Conservation (phyloP, 176 grass and related monocot species). For the Pontederia paniculata region DNA sequence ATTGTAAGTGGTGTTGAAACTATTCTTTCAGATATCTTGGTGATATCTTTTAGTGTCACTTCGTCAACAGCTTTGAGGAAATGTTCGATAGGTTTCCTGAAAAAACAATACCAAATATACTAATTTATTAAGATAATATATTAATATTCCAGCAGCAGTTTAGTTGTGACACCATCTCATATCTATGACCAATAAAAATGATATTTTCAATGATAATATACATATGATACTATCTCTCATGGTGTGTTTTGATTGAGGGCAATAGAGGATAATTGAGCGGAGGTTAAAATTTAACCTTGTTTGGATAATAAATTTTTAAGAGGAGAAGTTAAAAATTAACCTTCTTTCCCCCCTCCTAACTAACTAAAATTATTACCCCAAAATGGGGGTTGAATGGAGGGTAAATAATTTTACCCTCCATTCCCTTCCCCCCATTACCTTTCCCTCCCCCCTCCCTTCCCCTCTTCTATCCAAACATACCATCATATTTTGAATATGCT, state of each 20-base stretch:
- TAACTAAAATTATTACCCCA: not conserved
- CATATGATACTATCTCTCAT: no score
- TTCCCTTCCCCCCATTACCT: not conserved
- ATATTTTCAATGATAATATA: no score
- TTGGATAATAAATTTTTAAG: not conserved
- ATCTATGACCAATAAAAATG: no score
- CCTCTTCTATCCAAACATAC: no score
- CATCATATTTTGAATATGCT: no score
- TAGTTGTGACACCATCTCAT: no score
- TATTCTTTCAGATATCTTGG: slow-evolving; percentile 60
- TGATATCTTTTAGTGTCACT: slow-evolving; percentile 73
- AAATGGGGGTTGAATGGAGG: no score
- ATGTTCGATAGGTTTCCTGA: slow-evolving; percentile 76
- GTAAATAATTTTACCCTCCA: not conserved
- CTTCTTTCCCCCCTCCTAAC: not conserved
- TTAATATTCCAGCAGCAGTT: not conserved
- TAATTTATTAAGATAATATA: not conserved
- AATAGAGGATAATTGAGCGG: not conserved
- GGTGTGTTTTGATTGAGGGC: no score
- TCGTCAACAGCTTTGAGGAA: slow-evolving; percentile 63
- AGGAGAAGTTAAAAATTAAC: not conserved
- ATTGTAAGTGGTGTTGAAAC: slow-evolving; percentile 77
- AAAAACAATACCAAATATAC: slow-evolving; percentile 11
- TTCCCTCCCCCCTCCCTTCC: no score
- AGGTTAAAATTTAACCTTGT: not conserved